Conservation (phyloP, 768 basidiomycete genomes). For the Tricholoma matsutake region DNA sequence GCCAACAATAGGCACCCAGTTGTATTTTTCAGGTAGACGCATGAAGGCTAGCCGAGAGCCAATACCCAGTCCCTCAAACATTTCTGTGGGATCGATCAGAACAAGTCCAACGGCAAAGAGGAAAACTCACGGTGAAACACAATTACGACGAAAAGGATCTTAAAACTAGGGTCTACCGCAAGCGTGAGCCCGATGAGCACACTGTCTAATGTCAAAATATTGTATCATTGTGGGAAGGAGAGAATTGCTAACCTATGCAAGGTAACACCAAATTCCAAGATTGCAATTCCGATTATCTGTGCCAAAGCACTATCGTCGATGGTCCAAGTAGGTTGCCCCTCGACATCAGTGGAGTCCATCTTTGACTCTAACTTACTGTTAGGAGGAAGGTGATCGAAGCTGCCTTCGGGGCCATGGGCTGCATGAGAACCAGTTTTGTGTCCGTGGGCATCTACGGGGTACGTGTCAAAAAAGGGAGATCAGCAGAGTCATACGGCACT, state of each 20-base stretch:
- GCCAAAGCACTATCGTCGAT: constrained; percentile 47
- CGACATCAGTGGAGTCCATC: constrained; percentile 28
- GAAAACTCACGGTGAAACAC: constrained; percentile 81
- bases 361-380: constrained; percentile 13
- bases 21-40: constrained; percentile 50
- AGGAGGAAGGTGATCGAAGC: constrained; percentile 7
- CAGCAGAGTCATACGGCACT: constrained; percentile 15
- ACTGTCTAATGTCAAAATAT: constrained; percentile 34
- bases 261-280: constrained; percentile 92
- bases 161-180: constrained; percentile 83
- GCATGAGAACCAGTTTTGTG: constrained; percentile 58
- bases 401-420: constrained; percentile 67
- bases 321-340: constrained; percentile 14
- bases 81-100: constrained; percentile 48
- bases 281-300: constrained; percentile 83
- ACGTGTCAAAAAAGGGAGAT: constrained; percentile 2
- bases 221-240: background rate
- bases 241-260: constrained; percentile 59
- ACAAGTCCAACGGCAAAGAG: background rate
- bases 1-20: constrained; percentile 54
- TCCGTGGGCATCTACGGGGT: constrained; percentile 58
- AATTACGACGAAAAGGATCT: constrained; percentile 83
- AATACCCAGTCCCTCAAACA: constrained; percentile 91
- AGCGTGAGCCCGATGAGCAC: constrained; percentile 87
- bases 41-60: constrained; percentile 87